Conservation (phyloP, 352 stramenopile species). For the Pythium pyrilobum region DNA sequence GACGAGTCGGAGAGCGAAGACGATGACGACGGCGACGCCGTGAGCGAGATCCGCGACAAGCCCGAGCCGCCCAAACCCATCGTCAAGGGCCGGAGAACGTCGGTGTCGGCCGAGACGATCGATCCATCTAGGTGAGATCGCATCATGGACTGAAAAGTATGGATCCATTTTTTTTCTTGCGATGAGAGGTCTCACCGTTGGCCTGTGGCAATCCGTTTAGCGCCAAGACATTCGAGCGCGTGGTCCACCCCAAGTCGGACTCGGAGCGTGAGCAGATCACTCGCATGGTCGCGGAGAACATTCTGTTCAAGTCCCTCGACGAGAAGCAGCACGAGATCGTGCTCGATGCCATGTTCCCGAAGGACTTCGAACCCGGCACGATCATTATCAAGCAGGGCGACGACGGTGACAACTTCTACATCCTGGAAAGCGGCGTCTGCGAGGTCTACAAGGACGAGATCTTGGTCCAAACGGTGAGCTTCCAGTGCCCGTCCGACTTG, state of each 20-base stretch:
- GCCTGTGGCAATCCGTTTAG: too few species aligned
- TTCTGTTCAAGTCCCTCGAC: conserved; percentile 88
- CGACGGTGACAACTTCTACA: conserved; percentile 93
- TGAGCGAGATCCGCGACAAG: conserved; percentile 79
- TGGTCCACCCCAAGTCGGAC: conserved; percentile 79
- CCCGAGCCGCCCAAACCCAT: conserved; percentile 51
- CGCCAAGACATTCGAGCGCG: conserved; percentile 74
- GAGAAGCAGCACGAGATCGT: conserved; percentile 86
- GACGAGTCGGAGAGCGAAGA: conserved; percentile 87
- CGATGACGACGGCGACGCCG: conserved; percentile 72
- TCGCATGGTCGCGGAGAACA: conserved; percentile 84
- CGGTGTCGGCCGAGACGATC: conserved; percentile 85
- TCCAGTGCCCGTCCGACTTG: conserved; percentile 1
- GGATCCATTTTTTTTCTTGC: conserved; percentile 53
- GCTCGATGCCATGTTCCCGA: conserved; percentile 83
- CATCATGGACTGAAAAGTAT: too few species aligned
- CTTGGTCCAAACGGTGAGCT: conserved; percentile 73
- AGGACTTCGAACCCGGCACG: conserved; percentile 69
- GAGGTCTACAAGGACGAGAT: conserved; percentile 86
- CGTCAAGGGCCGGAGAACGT: conserved; percentile 81
- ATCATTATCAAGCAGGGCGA: conserved; percentile 90
- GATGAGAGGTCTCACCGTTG: neutral
- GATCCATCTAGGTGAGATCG: conserved; percentile 70
- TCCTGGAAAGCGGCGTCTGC: conserved; percentile 91
- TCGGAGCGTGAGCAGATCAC: conserved; percentile 74